Conservation (phyloP, 495 filamentous ascomycete species). For the Antarctomyces pellizariae region DNA sequence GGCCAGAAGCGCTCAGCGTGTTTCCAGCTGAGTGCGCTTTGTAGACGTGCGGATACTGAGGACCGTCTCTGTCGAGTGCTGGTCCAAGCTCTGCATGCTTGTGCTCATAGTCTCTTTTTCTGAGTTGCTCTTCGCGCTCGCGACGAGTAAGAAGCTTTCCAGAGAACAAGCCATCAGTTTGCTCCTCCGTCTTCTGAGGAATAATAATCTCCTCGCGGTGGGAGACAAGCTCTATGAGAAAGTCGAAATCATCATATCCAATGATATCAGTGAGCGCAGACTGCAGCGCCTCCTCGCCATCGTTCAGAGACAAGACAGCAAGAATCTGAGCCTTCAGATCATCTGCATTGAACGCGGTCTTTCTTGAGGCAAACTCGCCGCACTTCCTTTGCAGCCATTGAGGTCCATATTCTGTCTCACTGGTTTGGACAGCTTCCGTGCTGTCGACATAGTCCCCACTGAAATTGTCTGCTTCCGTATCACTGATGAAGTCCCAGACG, state of each 20-base stretch:
- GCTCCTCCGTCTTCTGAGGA: constrained; percentile 7
- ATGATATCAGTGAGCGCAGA: constrained; percentile 75
- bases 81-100: constrained; percentile 50
- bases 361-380: constrained; percentile 29
- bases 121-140: constrained; percentile 54
- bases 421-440: constrained; percentile 17
- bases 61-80: constrained; percentile 29
- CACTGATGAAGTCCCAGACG: constrained; percentile 75
- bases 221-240: constrained; percentile 62
- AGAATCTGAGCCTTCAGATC: constrained; percentile 49
- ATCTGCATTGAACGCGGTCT: constrained; percentile 32
- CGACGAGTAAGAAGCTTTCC: constrained; percentile 44
- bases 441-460: constrained; percentile 20
- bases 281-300: constrained; percentile 62
- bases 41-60: constrained; percentile 84
- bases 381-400: constrained; percentile 48
- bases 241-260: constrained; percentile 77
- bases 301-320: constrained; percentile 39
- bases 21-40: constrained; percentile 61
- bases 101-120: constrained; percentile 54
- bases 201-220: constrained; percentile 39
- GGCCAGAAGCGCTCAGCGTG: constrained; percentile 47
- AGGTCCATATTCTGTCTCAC: constrained; percentile 15
- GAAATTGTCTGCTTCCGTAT: constrained; percentile 35
- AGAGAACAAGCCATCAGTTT: constrained; percentile 14